A percentile compares a stretch with the other conserved stretches of the same genome.
Evolutionary conservation across 306 rosid species (phyloP).

Genomic region (Mimosa bimucronata): DNA sequence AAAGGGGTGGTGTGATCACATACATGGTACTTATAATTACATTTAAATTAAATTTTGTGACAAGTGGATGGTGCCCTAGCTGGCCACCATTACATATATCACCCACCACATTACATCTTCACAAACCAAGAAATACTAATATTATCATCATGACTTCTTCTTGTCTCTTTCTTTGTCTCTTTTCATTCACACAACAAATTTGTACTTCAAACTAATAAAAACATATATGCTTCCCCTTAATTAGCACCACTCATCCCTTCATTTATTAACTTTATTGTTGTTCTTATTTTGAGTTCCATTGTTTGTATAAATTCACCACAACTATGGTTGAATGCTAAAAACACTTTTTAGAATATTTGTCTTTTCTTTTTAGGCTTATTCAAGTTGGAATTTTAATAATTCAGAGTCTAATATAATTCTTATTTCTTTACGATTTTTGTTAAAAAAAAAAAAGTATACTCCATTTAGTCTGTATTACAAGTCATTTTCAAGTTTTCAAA

Average conservation of each 20-base stretch:
- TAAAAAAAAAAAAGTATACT: too few relatives aligned
- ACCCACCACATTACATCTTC: neutral
- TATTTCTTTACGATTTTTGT: too few relatives aligned
- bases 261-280: too few relatives aligned
- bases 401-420: too few relatives aligned
- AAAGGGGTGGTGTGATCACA: neutral
- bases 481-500: too few relatives aligned
- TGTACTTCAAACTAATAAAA: neutral
- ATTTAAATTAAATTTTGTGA: slow-evolving; percentile 32
- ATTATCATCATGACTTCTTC: neutral
- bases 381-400: too few relatives aligned
- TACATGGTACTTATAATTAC: neutral
- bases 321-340: neutral
- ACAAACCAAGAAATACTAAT: too few relatives aligned
- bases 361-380: too few relatives aligned
- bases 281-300: too few relatives aligned
- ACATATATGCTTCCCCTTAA: neutral
- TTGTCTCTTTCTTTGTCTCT: neutral
- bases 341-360: too few relatives aligned
- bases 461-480: too few relatives aligned
- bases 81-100: slow-evolving; percentile 33
- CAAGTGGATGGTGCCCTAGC: slow-evolving; percentile 44
- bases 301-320: too few relatives aligned
- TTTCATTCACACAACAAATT: neutral
- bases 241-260: neutral